Conservation (phyloP, 768 basidiomycete species). For the Roridomyces roridus region DNA sequence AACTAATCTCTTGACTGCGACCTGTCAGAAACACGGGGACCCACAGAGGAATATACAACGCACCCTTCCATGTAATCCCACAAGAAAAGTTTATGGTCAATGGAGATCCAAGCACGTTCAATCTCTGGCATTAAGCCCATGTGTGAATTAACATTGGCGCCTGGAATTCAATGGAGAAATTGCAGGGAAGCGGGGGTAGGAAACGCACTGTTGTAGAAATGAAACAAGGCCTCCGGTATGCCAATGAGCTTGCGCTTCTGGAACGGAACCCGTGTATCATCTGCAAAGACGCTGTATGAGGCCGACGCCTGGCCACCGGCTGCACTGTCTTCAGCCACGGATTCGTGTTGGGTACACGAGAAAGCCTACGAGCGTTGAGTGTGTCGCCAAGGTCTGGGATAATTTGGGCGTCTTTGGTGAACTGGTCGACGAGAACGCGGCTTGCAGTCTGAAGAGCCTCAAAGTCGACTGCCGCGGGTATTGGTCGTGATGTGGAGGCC, state of each 20-base stretch:
- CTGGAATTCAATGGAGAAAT: slow-evolving; percentile 47
- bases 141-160: slow-evolving; percentile 71
- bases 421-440: slow-evolving; percentile 68
- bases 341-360: neutral
- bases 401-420: slow-evolving; percentile 74
- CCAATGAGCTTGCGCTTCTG: slow-evolving; percentile 77
- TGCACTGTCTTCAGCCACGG: slow-evolving; percentile 30
- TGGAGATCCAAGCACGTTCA: slow-evolving; percentile 93
- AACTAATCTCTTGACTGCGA: slow-evolving; percentile 83
- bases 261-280: slow-evolving; percentile 80
- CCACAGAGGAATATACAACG: slow-evolving; percentile 32
- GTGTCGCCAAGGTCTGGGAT: slow-evolving; percentile 80
- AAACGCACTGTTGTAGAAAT: slow-evolving; percentile 75
- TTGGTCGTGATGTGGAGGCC: slow-evolving; percentile 25
- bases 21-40: neutral
- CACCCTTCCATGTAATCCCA: slow-evolving; percentile 98
- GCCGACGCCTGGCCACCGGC: slow-evolving; percentile 73
- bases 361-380: slow-evolving; percentile 60
- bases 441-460: slow-evolving; percentile 69
- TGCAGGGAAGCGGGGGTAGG: neutral
- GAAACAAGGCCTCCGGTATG: slow-evolving; percentile 81
- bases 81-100: slow-evolving; percentile 91
- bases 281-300: slow-evolving; percentile 79
- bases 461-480: slow-evolving; percentile 58
- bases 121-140: slow-evolving; percentile 95